Evolutionary conservation across 1,139 yeast species (phyloP).

Genomic region (Kluyveromyces marxianus): DNA sequence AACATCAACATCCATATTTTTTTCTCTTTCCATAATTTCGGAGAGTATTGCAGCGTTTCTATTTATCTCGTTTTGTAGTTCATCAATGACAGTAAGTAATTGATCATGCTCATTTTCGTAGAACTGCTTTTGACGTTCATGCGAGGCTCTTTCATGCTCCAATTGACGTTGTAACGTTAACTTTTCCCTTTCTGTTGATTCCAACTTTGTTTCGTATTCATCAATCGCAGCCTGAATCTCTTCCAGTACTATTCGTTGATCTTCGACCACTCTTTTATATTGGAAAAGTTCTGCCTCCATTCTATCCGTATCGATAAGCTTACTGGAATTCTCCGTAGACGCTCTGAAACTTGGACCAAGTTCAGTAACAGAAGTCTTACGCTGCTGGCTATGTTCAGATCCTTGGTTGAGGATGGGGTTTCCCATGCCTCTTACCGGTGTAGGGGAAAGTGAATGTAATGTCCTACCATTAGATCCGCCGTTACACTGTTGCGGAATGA

Average conservation of each 20-base stretch:
- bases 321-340: background rate
- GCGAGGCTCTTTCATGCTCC: constrained; percentile 16
- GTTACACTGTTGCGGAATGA: constrained; percentile 13
- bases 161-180: constrained; percentile 19
- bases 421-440: background rate
- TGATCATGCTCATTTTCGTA: constrained; percentile 30
- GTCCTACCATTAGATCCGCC: background rate
- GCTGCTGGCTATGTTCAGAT: background rate
- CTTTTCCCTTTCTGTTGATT: constrained; percentile 18
- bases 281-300: constrained; percentile 18
- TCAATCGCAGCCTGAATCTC: constrained; percentile 30
- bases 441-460: background rate
- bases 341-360: background rate
- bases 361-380: no score
- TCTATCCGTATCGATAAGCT: constrained; percentile 9
- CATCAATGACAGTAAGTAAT: constrained; percentile 26
- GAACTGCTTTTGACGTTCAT: constrained; percentile 21
- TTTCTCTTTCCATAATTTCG: constrained; percentile 10
- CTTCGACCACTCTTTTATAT: constrained; percentile 25
- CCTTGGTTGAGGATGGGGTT: background rate
- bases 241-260: constrained; percentile 27
- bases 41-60: constrained; percentile 3
- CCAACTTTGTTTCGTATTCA: constrained; percentile 22
- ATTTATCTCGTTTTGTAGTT: constrained; percentile 26
- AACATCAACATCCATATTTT: constrained; percentile 14